Base-by-base conservation (phyloP, 2,329 filamentous ascomycete genomes). In the Elsinoe australis region DNA sequence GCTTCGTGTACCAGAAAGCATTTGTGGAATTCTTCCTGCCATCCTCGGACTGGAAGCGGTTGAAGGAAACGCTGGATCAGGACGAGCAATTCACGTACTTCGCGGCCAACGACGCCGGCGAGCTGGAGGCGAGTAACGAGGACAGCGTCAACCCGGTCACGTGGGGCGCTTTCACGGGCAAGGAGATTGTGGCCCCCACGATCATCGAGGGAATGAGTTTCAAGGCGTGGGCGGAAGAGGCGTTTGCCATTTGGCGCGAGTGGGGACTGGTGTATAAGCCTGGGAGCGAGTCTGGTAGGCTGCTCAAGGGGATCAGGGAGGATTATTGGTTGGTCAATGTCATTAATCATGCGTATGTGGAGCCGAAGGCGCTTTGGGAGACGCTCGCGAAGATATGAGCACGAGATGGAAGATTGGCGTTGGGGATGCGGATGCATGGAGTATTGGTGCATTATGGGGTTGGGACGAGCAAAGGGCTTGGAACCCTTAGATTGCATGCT, bases 1-100 rank as follows among this genome's bases (percentile, higher is more conserved):
- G 92, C 14, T 96, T 94, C 64, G 88, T 96, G 39, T 98, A 95
- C 71, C 92, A 98, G 62, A 98, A 96, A 68, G 55, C 90, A 0
- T 98, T 98, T 65, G 88, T 98, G 45, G 92, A 98, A 65, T 87
- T 96, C 69, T 98, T 98, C 73, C 70, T 94, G 50, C 82, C 89
- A 0, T 69, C 73, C 0, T 65, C 75, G 0, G 85, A 90, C 63
- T 96, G 88, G 82, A 65, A 69, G 12, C 63, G 64, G 1, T 73
- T 98, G 24, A 76, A 78, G 54, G 72, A 74, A 3, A 76, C 79
- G 51, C 76, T 96, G 28, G 78, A 79, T 47, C 69, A 78, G 12
- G 73, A 79, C 41, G 79, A 82, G 33, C 74, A 79, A 44, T 76
- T 95, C 29, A 87, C 85, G 55, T 98, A 87, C 74, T 95, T 94